These are phyloP conservation scores for Daldinia caldariorum DNA, from an alignment of 495 filamentous ascomycete species.

Conservation along the genomic window DNA sequence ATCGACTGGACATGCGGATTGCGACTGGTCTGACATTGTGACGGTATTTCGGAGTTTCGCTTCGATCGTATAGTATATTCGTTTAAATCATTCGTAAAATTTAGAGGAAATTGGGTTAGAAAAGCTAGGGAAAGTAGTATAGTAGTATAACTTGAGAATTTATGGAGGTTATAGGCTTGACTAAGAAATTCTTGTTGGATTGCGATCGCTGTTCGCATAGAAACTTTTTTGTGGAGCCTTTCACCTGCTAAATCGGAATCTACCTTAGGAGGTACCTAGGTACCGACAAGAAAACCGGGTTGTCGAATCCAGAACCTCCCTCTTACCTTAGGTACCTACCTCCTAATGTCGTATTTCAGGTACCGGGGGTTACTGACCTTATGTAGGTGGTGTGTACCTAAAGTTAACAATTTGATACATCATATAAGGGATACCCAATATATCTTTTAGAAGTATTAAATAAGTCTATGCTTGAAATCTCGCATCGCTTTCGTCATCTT, in stretches of 20 bases:
- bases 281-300: slow-evolving; percentile 24
- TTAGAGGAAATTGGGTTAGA: not conserved
- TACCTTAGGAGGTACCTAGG: too few species aligned
- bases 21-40: slow-evolving; percentile 34
- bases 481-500: slow-evolving; percentile 4
- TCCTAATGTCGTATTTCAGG: not conserved
- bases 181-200: slow-evolving; percentile 21
- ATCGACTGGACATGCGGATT: slow-evolving; percentile 80
- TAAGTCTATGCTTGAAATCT: slow-evolving; percentile 6
- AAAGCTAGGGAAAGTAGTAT: not conserved
- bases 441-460: slow-evolving; percentile 6
- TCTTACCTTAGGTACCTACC: too few species aligned
- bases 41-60: not conserved
- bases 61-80: not conserved
- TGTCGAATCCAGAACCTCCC: not conserved
- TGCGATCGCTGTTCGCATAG: slow-evolving; percentile 6
- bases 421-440: not conserved
- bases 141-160: not conserved
- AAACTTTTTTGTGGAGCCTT: slow-evolving; percentile 34
- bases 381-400: too few species aligned
- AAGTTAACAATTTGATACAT: slow-evolving; percentile 5
- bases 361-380: too few species aligned
- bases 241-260: slow-evolving; percentile 18
- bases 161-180: not conserved
- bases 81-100: not conserved